Conservation (phyloP, 805 yeast genomes). For the Tetrapisispora pingtungensis region DNA sequence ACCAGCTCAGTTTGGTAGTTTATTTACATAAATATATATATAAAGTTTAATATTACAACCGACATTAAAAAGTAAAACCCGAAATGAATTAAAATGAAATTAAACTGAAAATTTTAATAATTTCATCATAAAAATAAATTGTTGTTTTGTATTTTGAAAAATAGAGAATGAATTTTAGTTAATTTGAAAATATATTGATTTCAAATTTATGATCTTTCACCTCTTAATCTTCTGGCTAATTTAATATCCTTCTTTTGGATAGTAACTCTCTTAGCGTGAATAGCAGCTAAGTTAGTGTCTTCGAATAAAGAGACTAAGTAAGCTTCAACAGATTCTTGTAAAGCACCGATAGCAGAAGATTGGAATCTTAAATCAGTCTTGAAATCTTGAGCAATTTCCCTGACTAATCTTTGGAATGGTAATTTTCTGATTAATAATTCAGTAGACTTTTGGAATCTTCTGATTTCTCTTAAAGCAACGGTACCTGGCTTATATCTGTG, state of each 20-base stretch:
- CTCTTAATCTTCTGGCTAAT: slow-evolving; percentile 95
- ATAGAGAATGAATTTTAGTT: too few relatives aligned
- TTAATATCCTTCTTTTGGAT: slow-evolving; percentile 97
- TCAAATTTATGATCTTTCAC: slow-evolving; percentile 66
- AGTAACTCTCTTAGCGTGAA: slow-evolving; percentile 98
- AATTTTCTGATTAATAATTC: slow-evolving; percentile 89
- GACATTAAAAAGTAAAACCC: slow-evolving; percentile 3
- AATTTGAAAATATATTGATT: neutral
- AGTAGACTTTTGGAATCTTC: slow-evolving; percentile 94
- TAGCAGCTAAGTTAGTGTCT: slow-evolving; percentile 97
- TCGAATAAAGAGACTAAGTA: slow-evolving; percentile 91
- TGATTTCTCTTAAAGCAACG: slow-evolving; percentile 90
- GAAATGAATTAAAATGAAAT: slow-evolving; percentile 1
- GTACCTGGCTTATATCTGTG: slow-evolving; percentile 97
- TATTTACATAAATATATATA: neutral
- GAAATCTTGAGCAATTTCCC: slow-evolving; percentile 92
- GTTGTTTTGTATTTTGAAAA: too few relatives aligned
- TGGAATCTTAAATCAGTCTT: slow-evolving; percentile 92
- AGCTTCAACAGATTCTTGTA: slow-evolving; percentile 98
- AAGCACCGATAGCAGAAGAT: slow-evolving; percentile 92
- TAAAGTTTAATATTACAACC: slow-evolving; percentile 2
- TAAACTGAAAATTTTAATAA: too few relatives aligned
- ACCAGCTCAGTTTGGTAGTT: neutral
- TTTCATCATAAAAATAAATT: neutral
- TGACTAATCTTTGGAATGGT: slow-evolving; percentile 93